Conservation (phyloP, 2,329 filamentous ascomycete species). For the Colletotrichum musae region DNA sequence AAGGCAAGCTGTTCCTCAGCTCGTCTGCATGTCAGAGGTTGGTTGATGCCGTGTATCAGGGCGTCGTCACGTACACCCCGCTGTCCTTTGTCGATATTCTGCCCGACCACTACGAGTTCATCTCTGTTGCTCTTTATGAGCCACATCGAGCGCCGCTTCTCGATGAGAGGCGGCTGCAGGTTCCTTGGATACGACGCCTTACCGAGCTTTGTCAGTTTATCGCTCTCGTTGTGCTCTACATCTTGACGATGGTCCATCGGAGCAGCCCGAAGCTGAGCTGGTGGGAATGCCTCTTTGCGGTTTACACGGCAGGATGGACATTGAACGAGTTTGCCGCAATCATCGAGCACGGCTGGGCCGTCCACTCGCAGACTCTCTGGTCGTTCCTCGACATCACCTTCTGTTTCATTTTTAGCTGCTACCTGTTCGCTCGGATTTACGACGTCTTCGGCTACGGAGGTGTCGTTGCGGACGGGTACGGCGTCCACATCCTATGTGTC, state of each 20-base stretch:
- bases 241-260: constrained; percentile 74
- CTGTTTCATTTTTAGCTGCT: constrained; percentile 72
- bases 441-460: constrained; percentile 50
- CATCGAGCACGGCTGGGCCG: constrained; percentile 75
- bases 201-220: constrained; percentile 77
- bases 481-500: constrained; percentile 75
- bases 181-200: constrained; percentile 77
- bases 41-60: constrained; percentile 78
- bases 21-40: constrained; percentile 79
- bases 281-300: constrained; percentile 72
- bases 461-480: constrained; percentile 64
- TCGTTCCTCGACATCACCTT: constrained; percentile 81
- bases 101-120: constrained; percentile 80
- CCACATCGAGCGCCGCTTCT: constrained; percentile 75
- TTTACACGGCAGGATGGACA: constrained; percentile 78
- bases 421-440: constrained; percentile 72
- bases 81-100: constrained; percentile 80
- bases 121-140: constrained; percentile 79
- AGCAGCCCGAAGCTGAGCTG: constrained; percentile 59
- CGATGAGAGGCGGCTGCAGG: constrained; percentile 80
- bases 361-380: constrained; percentile 82
- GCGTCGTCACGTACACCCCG: constrained; percentile 80
- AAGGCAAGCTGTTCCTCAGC: constrained; percentile 77
- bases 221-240: constrained; percentile 72
- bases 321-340: constrained; percentile 77